A percentile compares a stretch with the other conserved stretches of the same genome.
Conservation (phyloP, 2,329 filamentous ascomycete genomes). For the Pseudogymnoascus sp. region DNA sequence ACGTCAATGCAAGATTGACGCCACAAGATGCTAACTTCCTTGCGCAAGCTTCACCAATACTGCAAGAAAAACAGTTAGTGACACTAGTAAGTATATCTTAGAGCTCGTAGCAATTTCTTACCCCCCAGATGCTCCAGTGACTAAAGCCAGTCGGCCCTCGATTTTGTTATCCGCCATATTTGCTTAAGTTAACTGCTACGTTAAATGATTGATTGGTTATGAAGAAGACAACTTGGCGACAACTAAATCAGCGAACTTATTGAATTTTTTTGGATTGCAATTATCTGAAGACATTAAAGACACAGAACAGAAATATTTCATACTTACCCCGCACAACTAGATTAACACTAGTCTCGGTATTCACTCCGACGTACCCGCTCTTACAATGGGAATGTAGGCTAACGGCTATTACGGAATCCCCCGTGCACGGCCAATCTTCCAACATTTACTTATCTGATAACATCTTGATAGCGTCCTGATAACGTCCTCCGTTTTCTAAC, state of each 20-base stretch:
- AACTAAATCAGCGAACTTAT: background rate
- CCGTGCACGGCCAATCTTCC: background rate
- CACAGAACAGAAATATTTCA: background rate
- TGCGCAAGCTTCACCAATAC: constrained; percentile 54
- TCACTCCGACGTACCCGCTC: background rate
- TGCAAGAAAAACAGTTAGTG: constrained; percentile 21
- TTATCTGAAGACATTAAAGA: background rate
- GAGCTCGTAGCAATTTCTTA: constrained; percentile 27
- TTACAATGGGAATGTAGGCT: background rate
- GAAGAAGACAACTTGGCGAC: background rate
- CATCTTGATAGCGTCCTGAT: background rate
- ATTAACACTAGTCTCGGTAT: background rate
- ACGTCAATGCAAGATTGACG: constrained; percentile 50
- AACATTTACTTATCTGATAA: background rate
- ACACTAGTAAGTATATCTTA: background rate
- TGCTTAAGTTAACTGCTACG: background rate
- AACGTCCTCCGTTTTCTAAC: background rate
- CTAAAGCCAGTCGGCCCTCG: constrained; percentile 45
- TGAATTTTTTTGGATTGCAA: background rate
- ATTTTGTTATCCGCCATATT: constrained; percentile 35
- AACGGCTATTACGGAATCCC: background rate
- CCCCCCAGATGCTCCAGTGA: constrained; percentile 56
- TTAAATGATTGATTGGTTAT: background rate
- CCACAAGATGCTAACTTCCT: constrained; percentile 44
- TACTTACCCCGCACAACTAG: background rate